Evolutionary conservation across 768 basidiomycete species (phyloP).

Genomic region (Mycena alexandri): DNA sequence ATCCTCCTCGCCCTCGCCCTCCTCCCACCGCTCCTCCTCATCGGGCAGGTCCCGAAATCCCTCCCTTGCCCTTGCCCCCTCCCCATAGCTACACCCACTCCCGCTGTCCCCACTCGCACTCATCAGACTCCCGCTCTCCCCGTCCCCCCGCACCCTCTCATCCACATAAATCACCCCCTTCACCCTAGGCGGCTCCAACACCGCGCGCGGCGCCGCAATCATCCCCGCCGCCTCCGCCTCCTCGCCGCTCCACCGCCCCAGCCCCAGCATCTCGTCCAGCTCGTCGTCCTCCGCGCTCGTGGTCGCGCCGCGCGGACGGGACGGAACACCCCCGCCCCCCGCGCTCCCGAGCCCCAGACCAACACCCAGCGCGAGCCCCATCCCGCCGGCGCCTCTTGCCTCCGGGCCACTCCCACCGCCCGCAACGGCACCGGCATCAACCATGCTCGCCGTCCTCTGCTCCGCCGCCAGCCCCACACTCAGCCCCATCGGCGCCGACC

Average conservation of each 20-base stretch:
- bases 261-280: not conserved
- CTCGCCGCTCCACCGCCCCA: not conserved
- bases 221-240: slow-evolving; percentile 17
- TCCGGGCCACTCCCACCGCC: not conserved
- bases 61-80: slow-evolving; percentile 4
- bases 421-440: not conserved
- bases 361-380: slow-evolving; percentile 1
- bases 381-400: not conserved
- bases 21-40: not conserved
- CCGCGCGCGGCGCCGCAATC: slow-evolving; percentile 24
- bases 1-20: slow-evolving; percentile 4
- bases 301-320: no score
- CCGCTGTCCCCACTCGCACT: not conserved
- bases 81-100: slow-evolving; percentile 28
- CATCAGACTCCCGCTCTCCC: not conserved
- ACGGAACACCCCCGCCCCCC: not conserved
- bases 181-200: not conserved
- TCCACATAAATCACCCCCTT: not conserved
- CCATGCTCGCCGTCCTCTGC: slow-evolving; percentile 29
- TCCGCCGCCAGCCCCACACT: slow-evolving; percentile 1
- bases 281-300: not conserved
- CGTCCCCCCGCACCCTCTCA: not conserved
- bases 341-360: not conserved
- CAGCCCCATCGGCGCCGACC: slow-evolving; percentile 13
- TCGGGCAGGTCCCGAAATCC: not conserved